These are phyloP conservation scores for Triangularia setosa DNA, from an alignment of 2,329 filamentous ascomycete genomes.

Conservation along the genomic window DNA sequence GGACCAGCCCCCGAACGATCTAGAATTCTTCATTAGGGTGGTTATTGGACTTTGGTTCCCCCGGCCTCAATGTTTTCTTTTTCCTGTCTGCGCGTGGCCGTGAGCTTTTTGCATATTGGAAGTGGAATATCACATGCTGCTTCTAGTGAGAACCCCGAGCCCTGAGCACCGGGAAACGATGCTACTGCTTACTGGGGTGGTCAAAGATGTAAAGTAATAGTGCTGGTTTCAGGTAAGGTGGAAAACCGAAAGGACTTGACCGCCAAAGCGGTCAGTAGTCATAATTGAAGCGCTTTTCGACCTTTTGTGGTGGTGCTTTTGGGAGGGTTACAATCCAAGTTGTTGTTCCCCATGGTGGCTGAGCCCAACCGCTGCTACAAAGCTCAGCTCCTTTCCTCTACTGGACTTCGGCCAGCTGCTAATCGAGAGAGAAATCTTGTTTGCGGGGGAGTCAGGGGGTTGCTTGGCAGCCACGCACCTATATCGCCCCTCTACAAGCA, in stretches of 20 bases:
- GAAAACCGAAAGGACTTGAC: neutral
- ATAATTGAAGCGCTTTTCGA: neutral
- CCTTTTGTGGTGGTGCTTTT: neutral
- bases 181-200: neutral
- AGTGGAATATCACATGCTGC: neutral
- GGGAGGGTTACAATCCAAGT: neutral
- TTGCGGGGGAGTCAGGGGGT: neutral
- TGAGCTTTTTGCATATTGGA: neutral
- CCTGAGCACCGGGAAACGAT: neutral
- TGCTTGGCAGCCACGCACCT: neutral
- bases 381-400: neutral
- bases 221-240: neutral
- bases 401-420: neutral
- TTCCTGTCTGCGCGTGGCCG: neutral
- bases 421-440: neutral
- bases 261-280: neutral
- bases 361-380: neutral
- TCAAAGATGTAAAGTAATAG: neutral
- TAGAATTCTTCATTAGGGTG: neutral
- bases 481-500: neutral
- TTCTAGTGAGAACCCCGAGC: neutral
- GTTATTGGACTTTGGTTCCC: neutral
- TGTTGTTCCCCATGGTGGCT: neutral
- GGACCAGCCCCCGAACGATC: neutral
- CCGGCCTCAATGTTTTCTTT: neutral